A percentile compares a stretch with the other conserved stretches of the same genome.
These are phyloP conservation scores for Coemansia linderi DNA, from an alignment of 371 early-diverging fungal genomes.

Conservation along the genomic window DNA sequence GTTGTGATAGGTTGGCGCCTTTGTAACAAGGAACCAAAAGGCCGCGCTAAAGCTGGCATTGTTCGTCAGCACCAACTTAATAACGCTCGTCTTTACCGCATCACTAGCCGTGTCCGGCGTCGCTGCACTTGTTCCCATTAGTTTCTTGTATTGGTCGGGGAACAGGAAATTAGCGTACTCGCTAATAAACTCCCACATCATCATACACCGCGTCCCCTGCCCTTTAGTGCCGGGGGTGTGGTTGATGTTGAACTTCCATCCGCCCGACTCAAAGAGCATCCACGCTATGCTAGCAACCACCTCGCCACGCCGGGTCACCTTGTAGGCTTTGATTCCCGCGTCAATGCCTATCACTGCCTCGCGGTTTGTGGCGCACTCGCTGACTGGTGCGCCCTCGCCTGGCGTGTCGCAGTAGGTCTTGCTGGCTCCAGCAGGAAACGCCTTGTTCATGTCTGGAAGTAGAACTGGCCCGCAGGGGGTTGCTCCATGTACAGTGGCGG, in stretches of 20 bases:
- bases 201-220: slow-evolving; percentile 30
- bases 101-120: slow-evolving; percentile 3
- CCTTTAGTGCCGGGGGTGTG: slow-evolving; percentile 35
- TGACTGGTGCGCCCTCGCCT: not conserved
- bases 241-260: slow-evolving; percentile 42
- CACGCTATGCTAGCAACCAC: slow-evolving; percentile 35
- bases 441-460: slow-evolving; percentile 12
- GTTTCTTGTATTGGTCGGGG: slow-evolving; percentile 8
- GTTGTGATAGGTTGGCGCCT: slow-evolving; percentile 20
- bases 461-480: not conserved
- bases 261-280: slow-evolving; percentile 32
- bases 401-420: slow-evolving; percentile 9
- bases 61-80: slow-evolving; percentile 19
- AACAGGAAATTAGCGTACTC: slow-evolving; percentile 12
- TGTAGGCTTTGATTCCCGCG: slow-evolving; percentile 20
- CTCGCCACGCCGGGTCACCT: slow-evolving; percentile 24
- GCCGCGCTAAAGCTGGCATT: slow-evolving; percentile 31
- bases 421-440: slow-evolving; percentile 12
- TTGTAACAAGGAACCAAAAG: slow-evolving; percentile 28
- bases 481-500: not conserved
- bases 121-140: slow-evolving; percentile 6
- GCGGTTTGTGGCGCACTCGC: slow-evolving; percentile 27
- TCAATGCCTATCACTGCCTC: slow-evolving; percentile 20
- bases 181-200: slow-evolving; percentile 20
- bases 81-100: slow-evolving; percentile 12